Evolutionary conservation across 257 asterid genomes (phyloP).

Genomic region (Gentiana straminea): DNA sequence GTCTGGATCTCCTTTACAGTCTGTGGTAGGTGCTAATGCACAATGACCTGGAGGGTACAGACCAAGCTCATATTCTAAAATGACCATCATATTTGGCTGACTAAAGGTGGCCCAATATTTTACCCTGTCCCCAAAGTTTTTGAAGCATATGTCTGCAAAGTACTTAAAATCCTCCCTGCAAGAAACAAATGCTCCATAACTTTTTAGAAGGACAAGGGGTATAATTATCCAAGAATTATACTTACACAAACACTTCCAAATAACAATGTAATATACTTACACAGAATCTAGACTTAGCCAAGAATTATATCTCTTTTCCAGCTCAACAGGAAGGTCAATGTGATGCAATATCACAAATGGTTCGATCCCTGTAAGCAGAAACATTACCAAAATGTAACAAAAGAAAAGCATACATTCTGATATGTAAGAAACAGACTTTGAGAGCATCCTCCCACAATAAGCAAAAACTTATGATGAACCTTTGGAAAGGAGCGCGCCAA

Average conservation of each 20-base stretch:
- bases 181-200: not conserved
- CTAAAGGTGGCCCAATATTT: conserved; percentile 49
- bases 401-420: not conserved
- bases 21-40: conserved; percentile 28
- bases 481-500: not conserved
- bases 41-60: conserved; percentile 41
- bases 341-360: conserved; percentile 47
- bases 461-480: not conserved
- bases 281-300: conserved; percentile 41
- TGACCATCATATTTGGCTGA: conserved; percentile 43
- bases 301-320: conserved; percentile 44
- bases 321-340: conserved; percentile 55
- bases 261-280: conserved; percentile 11
- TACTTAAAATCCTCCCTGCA: conserved; percentile 50
- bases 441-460: too few species aligned
- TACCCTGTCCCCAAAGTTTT: conserved; percentile 42
- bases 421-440: not conserved
- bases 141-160: conserved; percentile 46
- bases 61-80: conserved; percentile 32
- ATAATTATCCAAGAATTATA: not conserved
- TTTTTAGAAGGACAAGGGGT: not conserved
- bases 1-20: conserved; percentile 34
- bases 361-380: conserved; percentile 31
- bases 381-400: not conserved
- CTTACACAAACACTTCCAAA: too few species aligned